Conservation (phyloP, 2,329 filamentous ascomycete species). For the Penicillium sp. region DNA sequence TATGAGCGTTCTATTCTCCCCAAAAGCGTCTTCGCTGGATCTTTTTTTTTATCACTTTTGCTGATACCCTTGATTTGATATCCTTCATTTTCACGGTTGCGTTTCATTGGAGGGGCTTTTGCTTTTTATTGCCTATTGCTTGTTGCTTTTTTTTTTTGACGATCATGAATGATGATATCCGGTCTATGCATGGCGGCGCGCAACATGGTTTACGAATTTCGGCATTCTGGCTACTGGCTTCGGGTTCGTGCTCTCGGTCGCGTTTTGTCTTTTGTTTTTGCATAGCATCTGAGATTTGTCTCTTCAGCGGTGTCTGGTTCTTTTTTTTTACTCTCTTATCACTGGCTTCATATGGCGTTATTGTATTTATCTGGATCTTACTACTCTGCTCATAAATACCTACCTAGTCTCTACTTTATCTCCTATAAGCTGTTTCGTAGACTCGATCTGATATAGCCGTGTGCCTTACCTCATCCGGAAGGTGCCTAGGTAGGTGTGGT, state of each 20-base stretch:
- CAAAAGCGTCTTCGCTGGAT: constrained; percentile 19
- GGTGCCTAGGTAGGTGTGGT: no score
- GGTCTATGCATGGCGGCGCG: constrained; percentile 32
- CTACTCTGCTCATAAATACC: constrained; percentile 19
- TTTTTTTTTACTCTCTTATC: constrained; percentile 4
- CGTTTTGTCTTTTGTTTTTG: constrained; percentile 25
- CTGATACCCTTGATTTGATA: constrained; percentile 24
- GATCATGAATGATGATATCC: constrained; percentile 30
- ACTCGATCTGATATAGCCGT: neutral
- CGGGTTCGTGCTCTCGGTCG: constrained; percentile 29
- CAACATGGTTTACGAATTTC: constrained; percentile 31
- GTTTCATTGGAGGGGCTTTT: constrained; percentile 15
- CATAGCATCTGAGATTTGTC: constrained; percentile 28
- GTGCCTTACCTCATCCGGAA: neutral
- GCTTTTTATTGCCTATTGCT: neutral
- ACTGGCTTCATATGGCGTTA: constrained; percentile 10
- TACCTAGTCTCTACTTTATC: neutral
- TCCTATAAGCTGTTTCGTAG: neutral
- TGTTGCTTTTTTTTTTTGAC: constrained; percentile 17
- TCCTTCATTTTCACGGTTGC: constrained; percentile 10
- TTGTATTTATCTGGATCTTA: constrained; percentile 10
- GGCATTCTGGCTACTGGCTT: constrained; percentile 28
- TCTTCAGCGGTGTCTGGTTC: constrained; percentile 22
- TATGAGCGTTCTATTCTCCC: constrained; percentile 16
- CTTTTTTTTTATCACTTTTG: constrained; percentile 9